phyloP scores from a whole-genome alignment of 768 basidiomycete genomes.

The Boletellus ananas region DNA sequence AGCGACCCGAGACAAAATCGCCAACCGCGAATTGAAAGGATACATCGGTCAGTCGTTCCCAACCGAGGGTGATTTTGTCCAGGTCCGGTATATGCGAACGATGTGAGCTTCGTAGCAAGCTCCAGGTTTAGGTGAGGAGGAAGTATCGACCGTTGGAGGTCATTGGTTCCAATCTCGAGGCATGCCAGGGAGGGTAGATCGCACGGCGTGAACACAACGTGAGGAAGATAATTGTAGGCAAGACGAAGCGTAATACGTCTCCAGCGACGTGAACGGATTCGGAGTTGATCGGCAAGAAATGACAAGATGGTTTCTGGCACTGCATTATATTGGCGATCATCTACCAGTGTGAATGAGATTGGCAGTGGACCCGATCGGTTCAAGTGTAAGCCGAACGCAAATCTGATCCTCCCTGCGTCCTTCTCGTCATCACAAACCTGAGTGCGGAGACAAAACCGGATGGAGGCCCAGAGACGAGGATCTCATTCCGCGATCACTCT shows the following conservation, averaged over 20 bases:
- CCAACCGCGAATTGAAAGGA: slow-evolving; percentile 7
- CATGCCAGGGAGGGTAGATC: slow-evolving; percentile 9
- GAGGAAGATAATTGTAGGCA: slow-evolving; percentile 10
- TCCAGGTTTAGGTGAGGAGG: neutral
- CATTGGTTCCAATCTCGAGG: neutral
- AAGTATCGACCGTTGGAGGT: neutral
- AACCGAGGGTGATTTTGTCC: neutral
- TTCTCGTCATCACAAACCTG: neutral
- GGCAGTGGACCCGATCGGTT: too few species aligned
- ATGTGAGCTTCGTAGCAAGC: slow-evolving; percentile 11
- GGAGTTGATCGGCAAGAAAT: too few species aligned
- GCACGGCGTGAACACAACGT: slow-evolving; percentile 6
- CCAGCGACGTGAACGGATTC: slow-evolving; percentile 15
- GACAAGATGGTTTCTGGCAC: too few species aligned
- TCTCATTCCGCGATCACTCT: slow-evolving; percentile 6
- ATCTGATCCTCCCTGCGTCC: too few species aligned
- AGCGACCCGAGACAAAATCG: neutral
- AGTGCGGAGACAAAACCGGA: slow-evolving; percentile 9
- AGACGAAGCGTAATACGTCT: slow-evolving; percentile 9
- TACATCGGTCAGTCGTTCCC: slow-evolving; percentile 13
- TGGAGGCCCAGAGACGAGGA: slow-evolving; percentile 22
- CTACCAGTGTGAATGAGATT: too few species aligned
- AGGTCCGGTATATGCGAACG: slow-evolving; percentile 12
- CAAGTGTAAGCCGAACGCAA: too few species aligned
- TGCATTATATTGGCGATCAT: too few species aligned